Conservation (phyloP, 345 rosid species). For the Eucalyptus polybractea region DNA sequence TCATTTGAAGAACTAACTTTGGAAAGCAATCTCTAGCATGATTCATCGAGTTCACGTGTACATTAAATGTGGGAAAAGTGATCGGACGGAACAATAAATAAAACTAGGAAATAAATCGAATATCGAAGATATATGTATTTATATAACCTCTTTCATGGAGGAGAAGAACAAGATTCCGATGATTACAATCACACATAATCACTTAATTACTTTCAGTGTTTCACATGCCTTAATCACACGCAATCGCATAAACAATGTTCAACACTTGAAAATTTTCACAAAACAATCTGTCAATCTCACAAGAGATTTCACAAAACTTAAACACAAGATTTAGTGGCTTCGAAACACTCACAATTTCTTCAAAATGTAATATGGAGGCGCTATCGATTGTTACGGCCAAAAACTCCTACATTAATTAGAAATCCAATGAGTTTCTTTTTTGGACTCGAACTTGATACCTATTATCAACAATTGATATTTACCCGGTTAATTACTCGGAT, state of each 20-base stretch:
- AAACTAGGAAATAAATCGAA: neutral
- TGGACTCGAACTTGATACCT: neutral
- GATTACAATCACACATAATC: accelerated
- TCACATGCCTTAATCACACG: neutral
- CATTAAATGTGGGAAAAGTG: neutral
- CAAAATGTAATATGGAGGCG: accelerated
- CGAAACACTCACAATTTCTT: neutral
- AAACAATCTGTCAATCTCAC: neutral
- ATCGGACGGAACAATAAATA: accelerated
- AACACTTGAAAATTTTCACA: neutral
- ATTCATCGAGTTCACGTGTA: neutral
- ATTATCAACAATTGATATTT: neutral
- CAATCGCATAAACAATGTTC: neutral
- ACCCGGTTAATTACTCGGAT: neutral
- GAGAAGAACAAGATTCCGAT: neutral
- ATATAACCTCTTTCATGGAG: accelerated
- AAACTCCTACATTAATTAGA: neutral
- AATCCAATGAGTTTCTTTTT: neutral
- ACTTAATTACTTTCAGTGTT: accelerated
- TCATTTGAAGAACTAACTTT: neutral
- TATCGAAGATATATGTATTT: accelerated
- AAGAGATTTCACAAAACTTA: neutral
- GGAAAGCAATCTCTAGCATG: neutral
- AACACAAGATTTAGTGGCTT: neutral
- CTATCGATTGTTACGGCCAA: accelerated